phyloP scores from a whole-genome alignment of 495 filamentous ascomycete genomes.

The Xylaria curta region DNA sequence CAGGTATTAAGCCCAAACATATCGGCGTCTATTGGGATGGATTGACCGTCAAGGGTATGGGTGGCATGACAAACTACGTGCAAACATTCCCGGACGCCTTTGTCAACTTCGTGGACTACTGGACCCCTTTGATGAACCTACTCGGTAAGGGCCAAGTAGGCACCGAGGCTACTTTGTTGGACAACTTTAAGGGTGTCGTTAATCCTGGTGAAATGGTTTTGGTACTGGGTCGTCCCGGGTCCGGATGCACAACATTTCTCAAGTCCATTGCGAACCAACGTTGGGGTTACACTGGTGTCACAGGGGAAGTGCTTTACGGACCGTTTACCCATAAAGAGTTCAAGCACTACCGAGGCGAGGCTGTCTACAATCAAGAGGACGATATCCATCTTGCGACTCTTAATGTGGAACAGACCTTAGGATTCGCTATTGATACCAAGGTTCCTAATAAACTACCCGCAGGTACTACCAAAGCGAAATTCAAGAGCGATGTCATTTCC shows the following conservation, averaged over 20 bases:
- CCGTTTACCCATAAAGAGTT: slow-evolving; percentile 65
- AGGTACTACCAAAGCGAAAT: slow-evolving; percentile 68
- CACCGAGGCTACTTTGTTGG: slow-evolving; percentile 68
- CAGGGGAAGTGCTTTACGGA: slow-evolving; percentile 82
- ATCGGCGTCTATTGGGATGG: slow-evolving; percentile 82
- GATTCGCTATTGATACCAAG: slow-evolving; percentile 83
- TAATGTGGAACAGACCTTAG: slow-evolving; percentile 82
- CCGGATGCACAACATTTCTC: slow-evolving; percentile 87
- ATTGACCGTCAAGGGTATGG: slow-evolving; percentile 78
- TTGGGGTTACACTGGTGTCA: slow-evolving; percentile 75
- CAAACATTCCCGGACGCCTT: slow-evolving; percentile 86
- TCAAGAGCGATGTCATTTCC: slow-evolving; percentile 72
- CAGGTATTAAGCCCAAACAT: slow-evolving; percentile 80
- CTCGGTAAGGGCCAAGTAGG: slow-evolving; percentile 67
- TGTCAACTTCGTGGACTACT: slow-evolving; percentile 74
- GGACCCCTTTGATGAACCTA: slow-evolving; percentile 63
- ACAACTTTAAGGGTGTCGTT: slow-evolving; percentile 58
- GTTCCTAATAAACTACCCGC: slow-evolving; percentile 73
- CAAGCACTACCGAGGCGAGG: slow-evolving; percentile 77
- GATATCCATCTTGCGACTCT: slow-evolving; percentile 82
- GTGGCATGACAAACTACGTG: slow-evolving; percentile 76
- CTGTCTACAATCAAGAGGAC: slow-evolving; percentile 86
- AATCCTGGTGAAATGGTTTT: slow-evolving; percentile 90
- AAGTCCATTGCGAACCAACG: slow-evolving; percentile 85
- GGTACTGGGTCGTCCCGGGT: slow-evolving; percentile 84